Evolutionary conservation across 2,329 filamentous ascomycete species (phyloP), one percentile per base, ranked within the genome.

Genomic region (Aspergillus sp.): DNA sequence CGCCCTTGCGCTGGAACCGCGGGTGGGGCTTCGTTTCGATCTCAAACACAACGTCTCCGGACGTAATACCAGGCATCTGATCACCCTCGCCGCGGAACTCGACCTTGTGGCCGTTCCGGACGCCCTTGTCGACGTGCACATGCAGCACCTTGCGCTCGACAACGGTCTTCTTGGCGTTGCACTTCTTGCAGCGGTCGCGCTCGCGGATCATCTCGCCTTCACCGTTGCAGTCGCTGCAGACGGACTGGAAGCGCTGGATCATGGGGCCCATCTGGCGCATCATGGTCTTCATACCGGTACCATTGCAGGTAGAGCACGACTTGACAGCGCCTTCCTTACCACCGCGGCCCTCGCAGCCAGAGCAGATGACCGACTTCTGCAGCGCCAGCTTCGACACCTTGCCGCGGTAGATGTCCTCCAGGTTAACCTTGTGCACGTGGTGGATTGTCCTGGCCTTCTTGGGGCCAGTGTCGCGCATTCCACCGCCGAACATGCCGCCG

Each of bases 261-360:
- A 98, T 98, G 39, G 91, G 91, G 32, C 91, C 91, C 88, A 98
- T 96, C 68, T 98, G 91, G 59, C 93, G 83, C 91, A 98, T 95
- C 89, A 98, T 96, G 25, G 85, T 95, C 82, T 96, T 96, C 84
- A 95, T 94, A 64, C 91, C 91, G 44, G 82, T 78, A 46, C 91
- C 91, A 53, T 93, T 86, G 63, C 91, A 98, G 55, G 86, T 83
- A 25, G 76, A 58, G 66, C 91, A 98, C 53, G 82, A 84, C 69
- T 88, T 89, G 45, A 96, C 89, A n/a, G 91, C 85, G 44, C 91
- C 91, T 45, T 96, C 89, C 71, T 98, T 98, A 47, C 91, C 91
- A 55, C 91, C 91, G 39, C 86, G 78, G 43, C 91, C 91, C 38
- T 91, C 82, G 62, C 91, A 98, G 67, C 88, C 88, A 45, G 85